Conservation (phyloP, 257 asterid genomes). For the Euphrasia confusa region DNA sequence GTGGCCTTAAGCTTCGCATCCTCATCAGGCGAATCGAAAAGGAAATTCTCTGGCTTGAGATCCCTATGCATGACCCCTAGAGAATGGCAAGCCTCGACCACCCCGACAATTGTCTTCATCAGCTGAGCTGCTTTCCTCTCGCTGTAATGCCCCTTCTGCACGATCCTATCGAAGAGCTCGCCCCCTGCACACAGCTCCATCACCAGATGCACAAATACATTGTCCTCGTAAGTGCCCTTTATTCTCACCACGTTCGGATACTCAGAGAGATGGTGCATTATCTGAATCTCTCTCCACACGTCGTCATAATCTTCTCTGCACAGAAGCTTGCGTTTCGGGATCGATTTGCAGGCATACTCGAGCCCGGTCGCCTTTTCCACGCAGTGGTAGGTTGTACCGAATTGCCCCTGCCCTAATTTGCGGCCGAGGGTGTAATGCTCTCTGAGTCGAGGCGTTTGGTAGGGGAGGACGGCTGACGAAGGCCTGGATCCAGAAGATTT, state of each 20-base stretch:
- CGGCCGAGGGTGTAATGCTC: not conserved
- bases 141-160: not conserved
- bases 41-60: not conserved
- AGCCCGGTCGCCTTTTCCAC: not conserved
- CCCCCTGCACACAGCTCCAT: not conserved
- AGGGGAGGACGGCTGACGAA: not conserved
- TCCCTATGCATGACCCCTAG: conserved; percentile 2
- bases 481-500: conserved; percentile 1
- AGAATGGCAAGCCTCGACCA: not conserved
- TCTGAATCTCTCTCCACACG: not conserved
- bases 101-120: not conserved
- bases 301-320: not conserved
- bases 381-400: conserved; percentile 3
- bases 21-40: not conserved
- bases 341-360: not conserved
- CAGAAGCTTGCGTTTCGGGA: not conserved
- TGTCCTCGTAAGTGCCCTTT: not conserved
- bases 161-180: not conserved
- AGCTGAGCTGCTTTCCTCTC: not conserved
- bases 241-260: not conserved
- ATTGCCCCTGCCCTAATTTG: not conserved
- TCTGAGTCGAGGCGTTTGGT: not conserved
- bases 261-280: not conserved
- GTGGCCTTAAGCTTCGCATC: conserved; percentile 2
- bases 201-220: not conserved